Evolutionary conservation across 2,329 filamentous ascomycete species (phyloP).

Genomic region (Pseudocercospora cruenta): DNA sequence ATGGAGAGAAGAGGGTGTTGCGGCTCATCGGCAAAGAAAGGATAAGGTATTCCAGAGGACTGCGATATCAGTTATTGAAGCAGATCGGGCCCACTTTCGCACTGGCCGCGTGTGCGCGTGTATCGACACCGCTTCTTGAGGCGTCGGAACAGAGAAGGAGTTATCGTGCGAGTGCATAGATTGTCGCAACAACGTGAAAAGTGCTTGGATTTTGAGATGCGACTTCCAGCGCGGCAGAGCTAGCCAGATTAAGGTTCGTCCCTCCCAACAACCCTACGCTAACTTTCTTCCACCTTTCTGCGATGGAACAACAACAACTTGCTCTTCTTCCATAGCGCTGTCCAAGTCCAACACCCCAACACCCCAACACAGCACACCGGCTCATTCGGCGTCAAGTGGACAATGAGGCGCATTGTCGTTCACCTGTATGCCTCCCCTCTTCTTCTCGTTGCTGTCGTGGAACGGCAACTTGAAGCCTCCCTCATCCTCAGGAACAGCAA

Average conservation of each 20-base stretch:
- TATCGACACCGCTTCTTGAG: background rate
- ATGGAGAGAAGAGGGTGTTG: background rate
- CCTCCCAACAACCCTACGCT: background rate
- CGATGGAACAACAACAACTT: background rate
- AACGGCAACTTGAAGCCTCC: slow-evolving; percentile 86
- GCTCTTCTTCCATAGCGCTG: background rate
- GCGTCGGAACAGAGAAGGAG: background rate
- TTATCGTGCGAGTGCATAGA: background rate
- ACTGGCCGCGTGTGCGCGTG: background rate
- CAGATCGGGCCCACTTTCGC: background rate
- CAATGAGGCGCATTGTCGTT: slow-evolving; percentile 75
- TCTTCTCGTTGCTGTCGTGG: slow-evolving; percentile 79
- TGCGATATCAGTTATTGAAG: background rate
- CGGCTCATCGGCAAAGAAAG: slow-evolving; percentile 5
- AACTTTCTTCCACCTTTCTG: background rate
- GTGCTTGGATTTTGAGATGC: background rate
- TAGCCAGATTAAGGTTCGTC: background rate
- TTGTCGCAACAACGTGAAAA: background rate
- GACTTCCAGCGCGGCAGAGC: background rate
- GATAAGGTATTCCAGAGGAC: background rate
- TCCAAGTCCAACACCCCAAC: background rate
- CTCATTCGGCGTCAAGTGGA: slow-evolving; percentile 73
- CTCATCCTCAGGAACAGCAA: slow-evolving; percentile 77
- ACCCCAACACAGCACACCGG: background rate
- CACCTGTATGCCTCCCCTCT: slow-evolving; percentile 85